Evolutionary conservation across 106 monocot genomes (phyloP).

Genomic region (Acorus calamus): DNA sequence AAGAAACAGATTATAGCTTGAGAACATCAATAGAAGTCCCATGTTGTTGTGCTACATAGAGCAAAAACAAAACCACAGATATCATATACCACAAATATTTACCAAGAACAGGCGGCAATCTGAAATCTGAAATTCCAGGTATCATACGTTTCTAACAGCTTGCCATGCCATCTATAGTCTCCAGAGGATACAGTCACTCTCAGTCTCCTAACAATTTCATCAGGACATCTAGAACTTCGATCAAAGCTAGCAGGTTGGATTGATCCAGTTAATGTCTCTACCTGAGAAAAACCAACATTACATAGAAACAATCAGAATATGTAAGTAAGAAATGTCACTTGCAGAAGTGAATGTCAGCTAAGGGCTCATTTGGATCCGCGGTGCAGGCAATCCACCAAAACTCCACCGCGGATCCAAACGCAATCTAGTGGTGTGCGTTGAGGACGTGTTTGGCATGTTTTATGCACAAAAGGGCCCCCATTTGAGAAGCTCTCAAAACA

Average conservation of each 20-base stretch:
- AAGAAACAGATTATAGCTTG: not conserved
- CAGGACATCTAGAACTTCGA: slow-evolving; percentile 61
- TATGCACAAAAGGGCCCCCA: no score
- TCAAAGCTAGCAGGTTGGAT: slow-evolving; percentile 64
- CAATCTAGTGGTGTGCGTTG: no score
- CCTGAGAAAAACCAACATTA: slow-evolving; percentile 21
- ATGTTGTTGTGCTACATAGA: not conserved
- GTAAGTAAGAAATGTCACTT: not conserved
- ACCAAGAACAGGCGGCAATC: slow-evolving; percentile 77
- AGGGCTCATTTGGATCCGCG: no score
- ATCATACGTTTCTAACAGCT: slow-evolving; percentile 77
- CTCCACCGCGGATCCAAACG: no score
- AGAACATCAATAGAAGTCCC: not conserved
- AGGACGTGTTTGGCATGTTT: no score
- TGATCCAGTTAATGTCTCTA: slow-evolving; percentile 67
- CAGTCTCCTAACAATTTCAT: slow-evolving; percentile 86
- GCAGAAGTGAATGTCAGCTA: not conserved
- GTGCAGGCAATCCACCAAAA: no score
- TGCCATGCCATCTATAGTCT: slow-evolving; percentile 53
- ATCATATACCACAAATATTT: not conserved
- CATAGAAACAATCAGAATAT: slow-evolving; percentile 2
- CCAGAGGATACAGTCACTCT: slow-evolving; percentile 51
- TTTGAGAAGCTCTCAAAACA: no score
- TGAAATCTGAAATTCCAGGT: slow-evolving; percentile 50
- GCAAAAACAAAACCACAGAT: not conserved